Conservation (phyloP, 1,139 yeast species). For the Debaryomyces coudertii region DNA sequence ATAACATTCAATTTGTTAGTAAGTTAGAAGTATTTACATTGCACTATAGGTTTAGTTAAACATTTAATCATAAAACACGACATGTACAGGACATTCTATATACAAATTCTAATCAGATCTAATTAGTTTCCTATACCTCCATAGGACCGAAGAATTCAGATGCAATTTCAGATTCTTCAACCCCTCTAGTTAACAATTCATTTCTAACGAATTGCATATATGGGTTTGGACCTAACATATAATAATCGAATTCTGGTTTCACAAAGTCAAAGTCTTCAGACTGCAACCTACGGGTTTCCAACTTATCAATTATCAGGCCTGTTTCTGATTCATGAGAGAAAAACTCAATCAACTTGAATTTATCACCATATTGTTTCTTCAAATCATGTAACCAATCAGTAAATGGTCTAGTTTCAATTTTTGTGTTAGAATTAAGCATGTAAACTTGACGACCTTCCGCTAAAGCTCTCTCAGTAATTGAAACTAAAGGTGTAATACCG, state of each 20-base stretch:
- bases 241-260: conserved; percentile 26
- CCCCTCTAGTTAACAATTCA: conserved; percentile 12
- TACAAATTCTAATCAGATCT: background rate
- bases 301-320: conserved; percentile 15
- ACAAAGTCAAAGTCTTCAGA: conserved; percentile 21
- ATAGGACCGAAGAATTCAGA: conserved; percentile 14
- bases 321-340: conserved; percentile 17
- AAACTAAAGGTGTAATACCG: conserved; percentile 66
- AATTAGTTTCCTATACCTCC: conserved; percentile 3
- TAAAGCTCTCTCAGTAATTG: conserved; percentile 50
- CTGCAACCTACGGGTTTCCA: conserved; percentile 14
- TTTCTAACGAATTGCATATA: conserved; percentile 35
- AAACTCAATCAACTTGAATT: conserved; percentile 26
- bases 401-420: conserved; percentile 31
- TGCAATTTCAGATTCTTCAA: conserved; percentile 10
- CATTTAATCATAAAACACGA: background rate
- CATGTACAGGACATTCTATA: background rate
- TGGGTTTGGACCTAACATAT: conserved; percentile 39
- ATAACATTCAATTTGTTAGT: no score
- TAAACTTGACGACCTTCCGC: conserved; percentile 29
- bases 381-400: conserved; percentile 23
- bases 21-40: no score
- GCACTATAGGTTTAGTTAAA: background rate
- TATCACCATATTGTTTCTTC: conserved; percentile 19
- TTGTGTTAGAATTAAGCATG: conserved; percentile 34